A percentile compares a stretch with the other conserved stretches of the same genome.
Conservation (phyloP, 768 basidiomycete species). For the Tylopilus intermedius region DNA sequence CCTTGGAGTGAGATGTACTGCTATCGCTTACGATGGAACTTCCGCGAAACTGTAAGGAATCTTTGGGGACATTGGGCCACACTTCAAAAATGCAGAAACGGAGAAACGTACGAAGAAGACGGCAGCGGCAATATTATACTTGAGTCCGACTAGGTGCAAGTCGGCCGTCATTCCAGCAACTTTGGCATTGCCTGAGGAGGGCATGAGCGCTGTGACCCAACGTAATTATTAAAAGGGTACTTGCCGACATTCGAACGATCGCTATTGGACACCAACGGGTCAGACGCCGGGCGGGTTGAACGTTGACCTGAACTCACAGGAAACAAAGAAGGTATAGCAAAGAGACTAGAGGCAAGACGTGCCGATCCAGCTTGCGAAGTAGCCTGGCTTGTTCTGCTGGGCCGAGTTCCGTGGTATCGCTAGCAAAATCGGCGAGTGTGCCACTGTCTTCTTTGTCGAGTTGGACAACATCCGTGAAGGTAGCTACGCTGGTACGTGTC, state of each 20-base stretch:
- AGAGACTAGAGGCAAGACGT: constrained; percentile 42
- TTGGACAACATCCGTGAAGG: not conserved
- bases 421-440: not conserved
- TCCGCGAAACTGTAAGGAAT: constrained; percentile 34
- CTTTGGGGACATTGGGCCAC: constrained; percentile 12
- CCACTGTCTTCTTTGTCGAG: constrained; percentile 13
- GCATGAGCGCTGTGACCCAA: not conserved
- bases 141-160: constrained; percentile 30
- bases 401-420: constrained; percentile 1
- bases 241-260: constrained; percentile 44
- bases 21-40: constrained; percentile 32
- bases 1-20: not conserved
- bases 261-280: constrained; percentile 15
- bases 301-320: constrained; percentile 31
- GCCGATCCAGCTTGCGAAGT: constrained; percentile 41
- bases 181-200: constrained; percentile 35
- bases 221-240: constrained; percentile 4
- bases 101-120: constrained; percentile 32
- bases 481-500: constrained; percentile 4
- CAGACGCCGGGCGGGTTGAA: not conserved
- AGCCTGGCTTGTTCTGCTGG: constrained; percentile 21
- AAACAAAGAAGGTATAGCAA: constrained; percentile 44
- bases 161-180: constrained; percentile 44
- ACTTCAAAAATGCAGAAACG: not conserved
- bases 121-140: constrained; percentile 36